phyloP scores from a whole-genome alignment of 805 yeast species.

The Yamadazyma takamatsuzukensis region DNA sequence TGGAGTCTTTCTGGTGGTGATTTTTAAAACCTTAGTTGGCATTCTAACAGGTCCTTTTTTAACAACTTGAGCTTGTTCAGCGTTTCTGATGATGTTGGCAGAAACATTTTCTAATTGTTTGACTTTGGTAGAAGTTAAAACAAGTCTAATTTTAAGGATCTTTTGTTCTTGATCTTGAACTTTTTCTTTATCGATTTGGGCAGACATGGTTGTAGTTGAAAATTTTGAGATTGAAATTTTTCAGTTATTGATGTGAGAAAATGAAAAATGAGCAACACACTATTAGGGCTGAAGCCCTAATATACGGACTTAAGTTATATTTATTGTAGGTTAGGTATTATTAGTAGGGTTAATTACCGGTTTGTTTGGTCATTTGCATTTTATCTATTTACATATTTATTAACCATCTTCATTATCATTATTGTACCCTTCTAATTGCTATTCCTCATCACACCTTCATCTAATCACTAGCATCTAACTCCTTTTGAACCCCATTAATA shows the following conservation, averaged over 20 bases:
- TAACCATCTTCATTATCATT: too few species aligned
- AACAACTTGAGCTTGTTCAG: conserved; percentile 74
- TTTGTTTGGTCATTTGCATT: too few species aligned
- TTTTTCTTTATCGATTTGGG: conserved; percentile 77
- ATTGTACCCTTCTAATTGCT: too few species aligned
- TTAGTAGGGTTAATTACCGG: too few species aligned
- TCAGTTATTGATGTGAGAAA: too few species aligned
- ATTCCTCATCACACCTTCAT: too few species aligned
- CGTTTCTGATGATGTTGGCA: conserved; percentile 83
- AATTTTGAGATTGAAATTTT: conserved; percentile 8
- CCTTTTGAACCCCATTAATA: conserved; percentile 56
- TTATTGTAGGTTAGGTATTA: too few species aligned
- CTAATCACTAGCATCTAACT: conserved; percentile 17
- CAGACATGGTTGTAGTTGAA: conserved; percentile 62
- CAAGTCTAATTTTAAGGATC: conserved; percentile 97
- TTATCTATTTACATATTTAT: too few species aligned
- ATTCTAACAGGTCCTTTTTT: conserved; percentile 99
- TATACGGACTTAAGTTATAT: too few species aligned
- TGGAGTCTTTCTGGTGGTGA: conserved; percentile 99
- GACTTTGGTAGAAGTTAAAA: conserved; percentile 98
- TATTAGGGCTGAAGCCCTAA: conserved; percentile 8
- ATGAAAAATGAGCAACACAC: too few species aligned
- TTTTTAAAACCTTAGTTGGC: conserved; percentile 98
- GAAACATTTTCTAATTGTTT: conserved; percentile 97
- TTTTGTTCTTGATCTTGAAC: conserved; percentile 78